phyloP scores from a whole-genome alignment of 2,329 filamentous ascomycete species.

The Orbilia brochopaga region DNA sequence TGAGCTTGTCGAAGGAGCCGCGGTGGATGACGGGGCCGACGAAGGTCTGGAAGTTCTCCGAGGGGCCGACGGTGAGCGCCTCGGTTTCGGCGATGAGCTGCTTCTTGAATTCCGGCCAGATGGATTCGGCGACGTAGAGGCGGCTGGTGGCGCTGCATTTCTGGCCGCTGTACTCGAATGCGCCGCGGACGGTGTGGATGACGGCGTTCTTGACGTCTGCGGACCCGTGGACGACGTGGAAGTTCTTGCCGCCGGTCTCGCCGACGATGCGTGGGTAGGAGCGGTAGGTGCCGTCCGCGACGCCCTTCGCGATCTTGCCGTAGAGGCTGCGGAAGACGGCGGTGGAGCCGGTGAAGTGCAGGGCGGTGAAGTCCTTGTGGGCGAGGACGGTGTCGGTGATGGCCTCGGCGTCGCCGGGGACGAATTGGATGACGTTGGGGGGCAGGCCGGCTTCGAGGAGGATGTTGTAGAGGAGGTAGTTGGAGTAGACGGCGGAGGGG shows the following conservation, averaged over 20 bases:
- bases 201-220: slow-evolving; percentile 80
- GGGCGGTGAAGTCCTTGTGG: slow-evolving; percentile 82
- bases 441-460: slow-evolving; percentile 89
- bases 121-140: slow-evolving; percentile 75
- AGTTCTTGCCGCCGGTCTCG: slow-evolving; percentile 93
- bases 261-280: slow-evolving; percentile 88
- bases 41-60: slow-evolving; percentile 75
- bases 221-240: slow-evolving; percentile 78
- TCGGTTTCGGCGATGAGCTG: slow-evolving; percentile 72
- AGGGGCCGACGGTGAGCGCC: slow-evolving; percentile 74
- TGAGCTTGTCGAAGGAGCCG: slow-evolving; percentile 79
- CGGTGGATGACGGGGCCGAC: slow-evolving; percentile 86
- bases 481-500: slow-evolving; percentile 83
- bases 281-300: slow-evolving; percentile 79
- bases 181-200: slow-evolving; percentile 80
- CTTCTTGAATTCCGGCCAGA: slow-evolving; percentile 72
- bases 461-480: slow-evolving; percentile 89
- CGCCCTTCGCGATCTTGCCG: slow-evolving; percentile 79
- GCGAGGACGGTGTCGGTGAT: slow-evolving; percentile 78
- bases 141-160: slow-evolving; percentile 88
- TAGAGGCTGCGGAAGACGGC: slow-evolving; percentile 88
- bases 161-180: slow-evolving; percentile 89
- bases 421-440: slow-evolving; percentile 87
- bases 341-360: slow-evolving; percentile 94
- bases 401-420: slow-evolving; percentile 84